Conservation (phyloP, 83 land plant species). For the Diphasiastrum complanatum region DNA sequence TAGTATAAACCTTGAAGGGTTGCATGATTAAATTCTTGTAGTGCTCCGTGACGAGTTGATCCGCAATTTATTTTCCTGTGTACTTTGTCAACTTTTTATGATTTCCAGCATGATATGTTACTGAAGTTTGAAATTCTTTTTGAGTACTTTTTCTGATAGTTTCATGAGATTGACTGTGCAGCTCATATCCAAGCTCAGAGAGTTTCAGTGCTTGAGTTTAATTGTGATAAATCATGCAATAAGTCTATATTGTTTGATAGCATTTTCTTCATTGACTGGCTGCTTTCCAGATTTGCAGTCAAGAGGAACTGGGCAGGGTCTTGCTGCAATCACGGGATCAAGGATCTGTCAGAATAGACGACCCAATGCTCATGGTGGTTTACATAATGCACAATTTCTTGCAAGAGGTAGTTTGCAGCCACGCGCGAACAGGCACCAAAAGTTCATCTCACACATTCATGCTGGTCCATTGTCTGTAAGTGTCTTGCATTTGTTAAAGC, state of each 20-base stretch:
- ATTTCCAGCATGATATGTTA: no score
- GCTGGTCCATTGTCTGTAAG: slow-evolving; percentile 61
- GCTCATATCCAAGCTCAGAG: no score
- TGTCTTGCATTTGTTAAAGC: background rate
- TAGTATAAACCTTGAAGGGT: no score
- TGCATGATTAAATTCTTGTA: no score
- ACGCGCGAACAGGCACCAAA: slow-evolving; percentile 60
- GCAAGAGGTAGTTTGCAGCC: slow-evolving; percentile 47
- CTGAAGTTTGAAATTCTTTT: no score
- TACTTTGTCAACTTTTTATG: no score
- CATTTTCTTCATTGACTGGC: background rate
- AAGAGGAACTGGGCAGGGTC: slow-evolving; percentile 17
- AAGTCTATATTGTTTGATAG: background rate
- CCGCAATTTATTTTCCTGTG: no score
- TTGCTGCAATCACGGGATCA: slow-evolving; percentile 3
- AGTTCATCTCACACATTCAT: slow-evolving; percentile 44
- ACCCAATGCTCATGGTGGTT: slow-evolving; percentile 81
- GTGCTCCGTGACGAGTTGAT: no score
- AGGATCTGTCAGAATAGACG: slow-evolving; percentile 28
- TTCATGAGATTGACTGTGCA: no score
- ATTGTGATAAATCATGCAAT: background rate
- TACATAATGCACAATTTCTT: slow-evolving; percentile 30
- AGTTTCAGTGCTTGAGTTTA: no score
- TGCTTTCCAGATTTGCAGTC: slow-evolving; percentile 21
- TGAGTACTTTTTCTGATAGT: no score